Evolutionary conservation across 2,329 filamentous ascomycete species (phyloP).

Genomic region (Colletotrichum gigasporum): DNA sequence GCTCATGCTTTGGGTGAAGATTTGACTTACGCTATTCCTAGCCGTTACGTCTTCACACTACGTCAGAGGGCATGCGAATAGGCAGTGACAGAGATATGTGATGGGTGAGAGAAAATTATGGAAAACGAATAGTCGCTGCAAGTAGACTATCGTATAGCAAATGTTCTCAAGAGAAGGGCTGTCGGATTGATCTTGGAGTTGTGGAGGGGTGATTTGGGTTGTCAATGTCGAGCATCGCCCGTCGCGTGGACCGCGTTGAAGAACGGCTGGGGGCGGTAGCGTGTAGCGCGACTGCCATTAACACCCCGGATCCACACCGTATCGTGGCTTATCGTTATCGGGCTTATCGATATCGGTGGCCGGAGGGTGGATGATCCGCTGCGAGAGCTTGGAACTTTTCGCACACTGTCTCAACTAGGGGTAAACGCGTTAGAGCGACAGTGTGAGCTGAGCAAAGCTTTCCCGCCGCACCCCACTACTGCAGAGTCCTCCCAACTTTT

Average conservation of each 20-base stretch:
- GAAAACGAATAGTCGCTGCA: background rate
- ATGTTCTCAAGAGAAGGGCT: background rate
- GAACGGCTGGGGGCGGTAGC: slow-evolving; percentile 3
- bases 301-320: slow-evolving; percentile 5
- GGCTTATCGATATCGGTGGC: background rate
- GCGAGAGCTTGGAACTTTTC: background rate
- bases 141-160: background rate
- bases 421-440: background rate
- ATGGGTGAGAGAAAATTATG: background rate
- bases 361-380: slow-evolving; percentile 12
- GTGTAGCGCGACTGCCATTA: slow-evolving; percentile 32
- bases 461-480: slow-evolving; percentile 20
- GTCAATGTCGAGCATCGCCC: slow-evolving; percentile 5
- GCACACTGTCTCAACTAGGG: slow-evolving; percentile 3
- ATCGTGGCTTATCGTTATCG: background rate
- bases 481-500: slow-evolving; percentile 27
- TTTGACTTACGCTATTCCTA: slow-evolving; percentile 15
- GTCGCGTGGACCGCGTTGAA: slow-evolving; percentile 25
- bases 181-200: background rate
- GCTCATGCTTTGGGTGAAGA: background rate
- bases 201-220: slow-evolving; percentile 13
- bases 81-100: background rate
- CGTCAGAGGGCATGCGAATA: slow-evolving; percentile 28
- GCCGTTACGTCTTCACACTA: slow-evolving; percentile 24
- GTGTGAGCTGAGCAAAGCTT: background rate